Conservation (phyloP, 2,329 filamentous ascomycete species). For the Claviceps arundinis region DNA sequence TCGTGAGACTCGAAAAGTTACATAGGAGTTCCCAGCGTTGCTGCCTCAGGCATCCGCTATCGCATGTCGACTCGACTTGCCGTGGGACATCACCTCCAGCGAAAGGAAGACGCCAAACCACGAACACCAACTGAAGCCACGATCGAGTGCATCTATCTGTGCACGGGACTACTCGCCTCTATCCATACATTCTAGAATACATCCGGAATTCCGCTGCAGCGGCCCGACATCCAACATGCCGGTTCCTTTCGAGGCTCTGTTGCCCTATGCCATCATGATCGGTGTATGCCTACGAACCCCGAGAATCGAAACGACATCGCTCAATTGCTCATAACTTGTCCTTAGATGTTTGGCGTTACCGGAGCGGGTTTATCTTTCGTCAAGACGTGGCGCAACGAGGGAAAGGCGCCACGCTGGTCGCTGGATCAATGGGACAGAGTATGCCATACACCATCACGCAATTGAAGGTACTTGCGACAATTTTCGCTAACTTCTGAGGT, state of each 20-base stretch:
- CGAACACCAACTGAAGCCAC: conserved; percentile 3
- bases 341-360: conserved; percentile 49
- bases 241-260: conserved; percentile 49
- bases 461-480: background rate
- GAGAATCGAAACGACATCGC: conserved; percentile 1
- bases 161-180: background rate
- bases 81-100: background rate
- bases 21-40: background rate
- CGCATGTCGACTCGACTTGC: background rate
- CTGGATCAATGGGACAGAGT: conserved; percentile 52
- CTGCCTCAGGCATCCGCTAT: conserved; percentile 13
- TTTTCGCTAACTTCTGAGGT: conserved; percentile 16
- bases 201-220: conserved; percentile 17
- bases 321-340: conserved; percentile 1
- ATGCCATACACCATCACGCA: conserved; percentile 13
- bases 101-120: background rate
- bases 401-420: conserved; percentile 46
- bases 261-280: conserved; percentile 53
- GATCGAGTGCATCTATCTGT: background rate
- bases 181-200: background rate
- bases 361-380: conserved; percentile 45
- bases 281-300: conserved; percentile 31
- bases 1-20: background rate
- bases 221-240: conserved; percentile 34
- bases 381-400: conserved; percentile 44